phyloP scores from a whole-genome alignment of 2,329 filamentous ascomycete genomes.

The Xylaria sp. region DNA sequence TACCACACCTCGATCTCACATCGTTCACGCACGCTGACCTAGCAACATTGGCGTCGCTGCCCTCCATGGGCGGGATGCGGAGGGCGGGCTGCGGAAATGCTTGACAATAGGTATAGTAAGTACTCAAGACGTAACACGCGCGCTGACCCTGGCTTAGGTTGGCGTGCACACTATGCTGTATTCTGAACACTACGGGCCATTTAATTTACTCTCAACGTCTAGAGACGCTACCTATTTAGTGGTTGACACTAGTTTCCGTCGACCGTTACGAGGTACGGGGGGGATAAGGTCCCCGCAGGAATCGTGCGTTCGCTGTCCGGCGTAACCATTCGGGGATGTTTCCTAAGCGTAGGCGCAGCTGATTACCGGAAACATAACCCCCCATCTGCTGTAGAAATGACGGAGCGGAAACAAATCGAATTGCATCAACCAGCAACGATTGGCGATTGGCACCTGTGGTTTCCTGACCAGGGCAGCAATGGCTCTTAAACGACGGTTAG shows the following conservation, averaged over 20 bases:
- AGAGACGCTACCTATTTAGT: background rate
- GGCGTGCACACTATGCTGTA: background rate
- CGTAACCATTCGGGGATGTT: conserved; percentile 33
- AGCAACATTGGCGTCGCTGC: background rate
- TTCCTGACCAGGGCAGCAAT: conserved; percentile 26
- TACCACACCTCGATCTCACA: background rate
- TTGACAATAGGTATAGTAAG: conserved; percentile 4
- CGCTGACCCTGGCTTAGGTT: conserved; percentile 14
- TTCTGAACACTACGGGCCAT: background rate
- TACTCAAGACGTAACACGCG: background rate
- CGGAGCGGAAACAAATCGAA: conserved; percentile 18
- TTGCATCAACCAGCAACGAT: conserved; percentile 28
- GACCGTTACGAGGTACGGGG: conserved; percentile 30
- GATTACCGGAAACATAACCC: conserved; percentile 35
- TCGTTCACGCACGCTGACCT: background rate
- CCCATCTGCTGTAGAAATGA: conserved; percentile 4
- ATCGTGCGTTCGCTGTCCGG: conserved; percentile 36
- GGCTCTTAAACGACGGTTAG: conserved; percentile 27
- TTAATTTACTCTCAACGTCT: conserved; percentile 4
- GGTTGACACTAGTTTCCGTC: conserved; percentile 11
- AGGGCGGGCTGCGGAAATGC: background rate
- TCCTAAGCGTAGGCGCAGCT: conserved; percentile 25
- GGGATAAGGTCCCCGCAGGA: conserved; percentile 22
- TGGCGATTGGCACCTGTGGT: conserved; percentile 24
- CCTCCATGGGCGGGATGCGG: background rate